Conservation (phyloP, 176 grass and related monocot species). For the Leersia perrieri region DNA sequence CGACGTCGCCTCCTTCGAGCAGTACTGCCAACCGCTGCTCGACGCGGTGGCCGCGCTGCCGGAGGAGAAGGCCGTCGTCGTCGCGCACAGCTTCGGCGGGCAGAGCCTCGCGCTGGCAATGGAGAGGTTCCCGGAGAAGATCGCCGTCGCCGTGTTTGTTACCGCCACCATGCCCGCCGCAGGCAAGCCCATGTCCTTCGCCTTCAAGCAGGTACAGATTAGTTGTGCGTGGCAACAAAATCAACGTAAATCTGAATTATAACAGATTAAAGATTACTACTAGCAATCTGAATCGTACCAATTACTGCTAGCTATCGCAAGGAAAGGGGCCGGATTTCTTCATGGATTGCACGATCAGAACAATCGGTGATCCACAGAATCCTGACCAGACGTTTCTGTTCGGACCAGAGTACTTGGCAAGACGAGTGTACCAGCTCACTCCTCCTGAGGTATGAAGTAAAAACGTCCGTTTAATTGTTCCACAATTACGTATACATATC, state of each 20-base stretch:
- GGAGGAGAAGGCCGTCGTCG: constrained; percentile 34
- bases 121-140: too few species aligned
- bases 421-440: not conserved
- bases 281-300: too few species aligned
- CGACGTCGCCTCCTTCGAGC: constrained; percentile 30
- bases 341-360: not conserved
- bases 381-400: not conserved
- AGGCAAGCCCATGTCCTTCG: too few species aligned
- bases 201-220: constrained; percentile 37
- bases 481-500: too few species aligned
- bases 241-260: too few species aligned
- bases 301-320: not conserved
- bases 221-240: too few species aligned
- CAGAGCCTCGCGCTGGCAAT: constrained; percentile 33
- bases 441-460: constrained; percentile 8
- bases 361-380: not conserved
- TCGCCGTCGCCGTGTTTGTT: constrained; percentile 37
- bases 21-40: constrained; percentile 33
- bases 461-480: too few species aligned
- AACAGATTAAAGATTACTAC: too few species aligned
- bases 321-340: constrained; percentile 5
- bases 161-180: not conserved
- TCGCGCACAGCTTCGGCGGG: constrained; percentile 53
- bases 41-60: not conserved
- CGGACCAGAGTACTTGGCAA: not conserved